Evolutionary conservation across 208 protist species (phyloP), one percentile per base, ranked within the genome.

Genomic region (Leishmania amazonensis): DNA sequence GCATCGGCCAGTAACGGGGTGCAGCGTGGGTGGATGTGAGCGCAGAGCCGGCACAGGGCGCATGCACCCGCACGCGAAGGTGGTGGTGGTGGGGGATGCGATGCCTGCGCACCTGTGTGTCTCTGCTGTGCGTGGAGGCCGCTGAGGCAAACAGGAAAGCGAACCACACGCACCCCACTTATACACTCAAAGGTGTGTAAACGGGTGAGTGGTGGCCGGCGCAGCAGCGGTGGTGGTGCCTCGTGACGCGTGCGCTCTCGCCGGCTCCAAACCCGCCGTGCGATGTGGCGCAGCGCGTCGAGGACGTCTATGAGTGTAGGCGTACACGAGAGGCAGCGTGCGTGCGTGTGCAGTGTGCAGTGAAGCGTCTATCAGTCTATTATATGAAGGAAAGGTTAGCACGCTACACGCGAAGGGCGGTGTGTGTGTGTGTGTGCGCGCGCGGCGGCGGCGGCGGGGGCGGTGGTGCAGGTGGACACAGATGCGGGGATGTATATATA

Each of bases 301-400:
- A 35, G 31, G 28, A 31, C 38, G 70, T 74, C 42, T 74, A 51
- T 51, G 42, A 72, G 40, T 47, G 38, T 47, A 72, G 21, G 19
- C 67, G 67, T 47, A 13, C 65, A 47, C 35, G 64, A 9, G 35
- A 40, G 64, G 64, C 31, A 40, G 64, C 31, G 64, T 35, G 64
- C 15, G 35, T 6, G 31, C n/a, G 67, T 3, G 67, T 19, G 67
- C 31, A 47, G 67, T 11, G 67, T 54, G 67, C 17, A 15, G 67
- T 28, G 67, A 49, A 72, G 24, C 67, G 4, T 72, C 67, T 72
- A 72, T 72, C 40, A 31, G 40, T 72, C 67, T 72, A 72, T 72
- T 38, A 38, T 47, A 42, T 49, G 38, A 47, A 72, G 42, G 8
- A 28, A 28, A 72, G 21, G 24, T 70, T 70, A 72, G 67, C 40